These are phyloP conservation scores for Cercophora sp. DNA, from an alignment of 495 filamentous ascomycete genomes.

Conservation along the genomic window DNA sequence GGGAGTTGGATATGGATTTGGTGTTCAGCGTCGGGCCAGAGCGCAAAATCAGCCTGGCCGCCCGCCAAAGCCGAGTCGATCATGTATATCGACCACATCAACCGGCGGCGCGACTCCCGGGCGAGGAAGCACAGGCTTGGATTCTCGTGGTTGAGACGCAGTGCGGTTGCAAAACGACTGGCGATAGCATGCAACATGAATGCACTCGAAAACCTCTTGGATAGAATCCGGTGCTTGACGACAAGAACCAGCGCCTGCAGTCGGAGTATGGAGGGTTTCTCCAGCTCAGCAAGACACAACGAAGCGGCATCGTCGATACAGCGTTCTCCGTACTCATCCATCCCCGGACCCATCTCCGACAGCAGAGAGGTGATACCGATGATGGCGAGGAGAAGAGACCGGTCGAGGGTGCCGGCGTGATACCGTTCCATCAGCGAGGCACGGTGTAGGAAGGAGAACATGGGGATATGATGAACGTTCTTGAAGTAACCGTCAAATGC, in stretches of 20 bases:
- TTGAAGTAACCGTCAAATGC: conserved; percentile 48
- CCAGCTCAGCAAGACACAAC: conserved; percentile 40
- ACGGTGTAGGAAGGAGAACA: conserved; percentile 48
- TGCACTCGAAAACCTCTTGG: conserved; percentile 41
- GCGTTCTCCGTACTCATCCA: conserved; percentile 38
- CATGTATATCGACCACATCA: conserved; percentile 51
- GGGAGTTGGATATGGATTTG: conserved; percentile 45
- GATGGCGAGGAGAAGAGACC: conserved; percentile 42
- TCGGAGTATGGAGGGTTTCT: conserved; percentile 43
- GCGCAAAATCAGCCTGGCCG: conserved; percentile 42
- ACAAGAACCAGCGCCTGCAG: conserved; percentile 47
- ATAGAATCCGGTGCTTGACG: conserved; percentile 46
- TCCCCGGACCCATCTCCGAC: conserved; percentile 40
- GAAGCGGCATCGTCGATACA: conserved; percentile 45
- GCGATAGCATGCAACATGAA: conserved; percentile 47
- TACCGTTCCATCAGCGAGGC: conserved; percentile 50
- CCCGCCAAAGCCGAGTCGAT: conserved; percentile 44
- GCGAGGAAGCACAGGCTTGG: conserved; percentile 46
- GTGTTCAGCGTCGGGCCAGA: conserved; percentile 39
- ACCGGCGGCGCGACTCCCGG: conserved; percentile 44
- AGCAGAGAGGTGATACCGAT: conserved; percentile 46
- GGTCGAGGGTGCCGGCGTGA: conserved; percentile 46
- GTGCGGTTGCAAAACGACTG: conserved; percentile 43
- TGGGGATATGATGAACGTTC: conserved; percentile 47
- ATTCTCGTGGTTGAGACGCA: conserved; percentile 47